Percentiles rank a stretch among this genome's conserved stretches.
phyloP scores from a whole-genome alignment of 2,329 filamentous ascomycete genomes.

The Xylaria sp. region DNA sequence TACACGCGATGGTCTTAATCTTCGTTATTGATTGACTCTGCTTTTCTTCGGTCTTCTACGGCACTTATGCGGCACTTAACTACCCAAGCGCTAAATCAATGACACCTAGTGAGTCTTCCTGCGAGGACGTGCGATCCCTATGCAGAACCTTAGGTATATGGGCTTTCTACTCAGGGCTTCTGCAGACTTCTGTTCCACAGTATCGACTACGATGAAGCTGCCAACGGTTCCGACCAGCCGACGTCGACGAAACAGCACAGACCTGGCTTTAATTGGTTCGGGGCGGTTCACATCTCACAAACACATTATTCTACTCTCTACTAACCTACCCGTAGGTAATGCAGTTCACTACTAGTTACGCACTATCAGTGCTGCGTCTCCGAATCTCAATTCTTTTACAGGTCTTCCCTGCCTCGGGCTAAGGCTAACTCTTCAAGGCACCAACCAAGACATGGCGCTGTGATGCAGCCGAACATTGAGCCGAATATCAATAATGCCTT shows the following conservation, averaged over 20 bases:
- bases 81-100: too few species aligned
- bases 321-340: neutral
- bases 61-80: neutral
- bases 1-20: neutral
- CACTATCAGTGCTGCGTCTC: constrained; percentile 5
- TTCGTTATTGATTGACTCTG: neutral
- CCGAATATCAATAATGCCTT: constrained; percentile 36
- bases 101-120: too few species aligned
- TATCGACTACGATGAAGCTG: constrained; percentile 5
- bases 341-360: neutral
- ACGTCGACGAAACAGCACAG: constrained; percentile 4
- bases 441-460: constrained; percentile 43
- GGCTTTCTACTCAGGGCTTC: constrained; percentile 5
- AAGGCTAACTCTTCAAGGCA: constrained; percentile 16
- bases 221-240: constrained; percentile 9
- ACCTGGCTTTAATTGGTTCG: constrained; percentile 24
- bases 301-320: neutral
- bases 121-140: neutral
- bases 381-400: constrained; percentile 2
- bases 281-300: constrained; percentile 21
- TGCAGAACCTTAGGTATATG: neutral
- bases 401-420: constrained; percentile 8
- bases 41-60: neutral
- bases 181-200: constrained; percentile 11
- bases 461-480: constrained; percentile 39